Evolutionary conservation across 208 protist species (phyloP).

Genomic region (Crithidia mellificae): DNA sequence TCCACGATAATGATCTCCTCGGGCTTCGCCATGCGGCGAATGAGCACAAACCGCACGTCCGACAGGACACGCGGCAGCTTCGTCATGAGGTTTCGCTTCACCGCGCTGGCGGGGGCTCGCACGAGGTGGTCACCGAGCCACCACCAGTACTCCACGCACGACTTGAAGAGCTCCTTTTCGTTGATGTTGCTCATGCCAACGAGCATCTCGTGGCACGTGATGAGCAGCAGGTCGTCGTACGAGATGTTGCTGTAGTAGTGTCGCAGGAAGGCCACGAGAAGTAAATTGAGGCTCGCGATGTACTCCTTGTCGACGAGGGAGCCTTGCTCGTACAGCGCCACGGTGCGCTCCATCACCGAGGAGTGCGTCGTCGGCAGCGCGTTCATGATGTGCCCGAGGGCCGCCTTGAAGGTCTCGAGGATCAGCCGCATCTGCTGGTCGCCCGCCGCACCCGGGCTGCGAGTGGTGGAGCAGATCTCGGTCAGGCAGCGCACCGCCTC

Average conservation of each 20-base stretch:
- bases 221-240: slow-evolving; percentile 75
- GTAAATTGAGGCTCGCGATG: slow-evolving; percentile 87
- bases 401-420: slow-evolving; percentile 61
- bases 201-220: slow-evolving; percentile 90
- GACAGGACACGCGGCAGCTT: slow-evolving; percentile 78
- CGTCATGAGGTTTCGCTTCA: slow-evolving; percentile 62
- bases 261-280: slow-evolving; percentile 94
- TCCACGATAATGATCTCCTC: slow-evolving; percentile 99
- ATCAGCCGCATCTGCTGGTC: slow-evolving; percentile 68
- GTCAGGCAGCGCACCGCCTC: slow-evolving; percentile 69
- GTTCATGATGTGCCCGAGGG: slow-evolving; percentile 67
- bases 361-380: slow-evolving; percentile 75
- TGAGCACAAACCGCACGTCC: slow-evolving; percentile 94
- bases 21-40: slow-evolving; percentile 98
- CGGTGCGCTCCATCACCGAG: slow-evolving; percentile 55
- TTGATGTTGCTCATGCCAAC: slow-evolving; percentile 95
- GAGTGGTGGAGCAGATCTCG: slow-evolving; percentile 60
- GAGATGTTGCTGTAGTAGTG: slow-evolving; percentile 91
- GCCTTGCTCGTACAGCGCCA: slow-evolving; percentile 66
- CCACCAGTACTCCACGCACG: slow-evolving; percentile 99
- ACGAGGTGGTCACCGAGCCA: slow-evolving; percentile 78
- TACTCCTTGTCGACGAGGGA: slow-evolving; percentile 83
- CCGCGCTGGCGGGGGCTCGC: slow-evolving; percentile 36
- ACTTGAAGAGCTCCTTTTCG: slow-evolving; percentile 98
- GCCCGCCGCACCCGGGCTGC: slow-evolving; percentile 44